Evolutionary conservation across 2,329 filamentous ascomycete genomes (phyloP).

Genomic region (Ceratocystis cacaofunesta): DNA sequence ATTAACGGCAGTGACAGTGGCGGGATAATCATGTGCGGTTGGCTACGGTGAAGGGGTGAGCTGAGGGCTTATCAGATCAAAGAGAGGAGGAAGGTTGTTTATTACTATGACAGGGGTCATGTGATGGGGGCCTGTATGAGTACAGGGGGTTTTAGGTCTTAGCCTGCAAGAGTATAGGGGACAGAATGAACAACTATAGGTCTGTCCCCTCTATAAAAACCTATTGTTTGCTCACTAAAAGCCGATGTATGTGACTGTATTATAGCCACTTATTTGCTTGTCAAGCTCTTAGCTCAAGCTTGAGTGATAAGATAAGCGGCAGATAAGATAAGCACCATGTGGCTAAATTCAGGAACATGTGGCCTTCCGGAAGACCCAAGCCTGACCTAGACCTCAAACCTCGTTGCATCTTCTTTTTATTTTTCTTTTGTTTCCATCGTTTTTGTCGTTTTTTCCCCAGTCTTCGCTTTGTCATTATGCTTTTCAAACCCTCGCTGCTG

Average conservation of each 20-base stretch:
- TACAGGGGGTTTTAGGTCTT: background rate
- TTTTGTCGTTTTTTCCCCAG: conserved; percentile 11
- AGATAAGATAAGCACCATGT: background rate
- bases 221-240: too few species aligned
- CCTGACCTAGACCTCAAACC: background rate
- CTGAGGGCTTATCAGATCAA: conserved; percentile 6
- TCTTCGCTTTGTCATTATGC: conserved; percentile 39
- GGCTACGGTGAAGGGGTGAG: background rate
- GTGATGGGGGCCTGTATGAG: background rate
- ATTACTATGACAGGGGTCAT: background rate
- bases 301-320: conserved; percentile 4
- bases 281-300: background rate
- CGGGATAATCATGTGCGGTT: background rate
- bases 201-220: too few species aligned
- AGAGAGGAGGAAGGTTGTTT: background rate
- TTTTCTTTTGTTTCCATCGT: background rate
- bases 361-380: conserved; percentile 7
- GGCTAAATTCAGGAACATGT: conserved; percentile 11
- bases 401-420: background rate
- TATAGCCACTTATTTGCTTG: background rate
- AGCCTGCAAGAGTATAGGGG: too few species aligned
- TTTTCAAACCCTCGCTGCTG: conserved; percentile 57
- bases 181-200: too few species aligned
- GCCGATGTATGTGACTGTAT: too few species aligned
- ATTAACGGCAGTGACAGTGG: background rate